phyloP scores from a whole-genome alignment of 139 green algal species.

The Nannochloris sp. region DNA sequence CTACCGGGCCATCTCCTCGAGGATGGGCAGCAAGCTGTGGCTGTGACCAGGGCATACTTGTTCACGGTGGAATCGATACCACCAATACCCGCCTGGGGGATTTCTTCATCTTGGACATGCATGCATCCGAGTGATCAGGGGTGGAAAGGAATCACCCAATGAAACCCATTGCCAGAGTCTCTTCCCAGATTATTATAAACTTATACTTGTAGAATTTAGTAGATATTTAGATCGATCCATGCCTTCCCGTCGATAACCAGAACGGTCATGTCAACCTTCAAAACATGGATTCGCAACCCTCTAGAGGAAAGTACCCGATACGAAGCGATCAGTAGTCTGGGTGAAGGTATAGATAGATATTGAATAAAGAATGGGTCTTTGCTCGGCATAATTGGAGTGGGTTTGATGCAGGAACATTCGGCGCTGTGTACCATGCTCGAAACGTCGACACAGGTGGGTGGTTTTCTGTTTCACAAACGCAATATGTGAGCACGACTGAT shows the following conservation, averaged over 20 bases:
- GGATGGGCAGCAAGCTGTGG: constrained; percentile 2
- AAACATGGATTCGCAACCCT: constrained; percentile 6
- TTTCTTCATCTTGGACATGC: constrained; percentile 10
- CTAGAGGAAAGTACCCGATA: constrained; percentile 18
- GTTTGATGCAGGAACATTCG: constrained; percentile 27
- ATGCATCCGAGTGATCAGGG: constrained; percentile 3
- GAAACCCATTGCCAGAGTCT: too few species aligned
- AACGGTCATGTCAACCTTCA: neutral
- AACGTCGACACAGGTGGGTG: constrained; percentile 19
- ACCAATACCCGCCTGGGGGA: constrained; percentile 3
- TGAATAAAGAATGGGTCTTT: neutral
- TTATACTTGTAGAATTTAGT: too few species aligned
- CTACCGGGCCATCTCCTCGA: neutral
- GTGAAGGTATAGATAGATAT: constrained; percentile 16
- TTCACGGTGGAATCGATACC: constrained; percentile 7
- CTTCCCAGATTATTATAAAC: too few species aligned
- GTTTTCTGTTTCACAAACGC: neutral
- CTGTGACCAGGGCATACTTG: neutral
- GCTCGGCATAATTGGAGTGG: neutral
- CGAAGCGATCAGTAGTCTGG: constrained; percentile 24
- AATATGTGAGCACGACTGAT: neutral
- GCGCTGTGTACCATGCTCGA: constrained; percentile 27
- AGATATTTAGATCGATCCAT: too few species aligned
- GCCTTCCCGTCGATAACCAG: neutral
- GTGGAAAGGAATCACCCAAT: too few species aligned